A percentile compares a stretch with the other conserved stretches of the same genome.
Evolutionary conservation across 2,329 filamentous ascomycete genomes (phyloP).

Genomic region (Colletotrichum echinochloae): DNA sequence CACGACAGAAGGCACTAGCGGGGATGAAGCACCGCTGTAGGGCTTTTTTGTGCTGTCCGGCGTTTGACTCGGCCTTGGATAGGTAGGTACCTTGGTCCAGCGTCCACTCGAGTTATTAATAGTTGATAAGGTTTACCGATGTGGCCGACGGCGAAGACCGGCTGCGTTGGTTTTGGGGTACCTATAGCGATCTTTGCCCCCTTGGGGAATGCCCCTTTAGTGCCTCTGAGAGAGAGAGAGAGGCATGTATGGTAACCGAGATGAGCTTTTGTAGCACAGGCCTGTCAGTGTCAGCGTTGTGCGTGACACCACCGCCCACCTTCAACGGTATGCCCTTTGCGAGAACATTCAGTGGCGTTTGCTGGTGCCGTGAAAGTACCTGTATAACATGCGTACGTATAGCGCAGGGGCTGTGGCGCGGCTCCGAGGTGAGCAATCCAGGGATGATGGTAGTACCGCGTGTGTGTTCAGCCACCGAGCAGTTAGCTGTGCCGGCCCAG

Average conservation of each 20-base stretch:
- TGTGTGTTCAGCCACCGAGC: neutral
- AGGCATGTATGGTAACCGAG: no score
- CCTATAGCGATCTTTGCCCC: no score
- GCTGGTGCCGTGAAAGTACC: neutral
- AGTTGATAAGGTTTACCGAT: conserved; percentile 24
- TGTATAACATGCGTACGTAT: neutral
- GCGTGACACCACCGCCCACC: no score
- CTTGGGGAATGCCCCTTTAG: no score
- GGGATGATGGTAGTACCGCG: neutral
- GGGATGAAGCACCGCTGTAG: neutral
- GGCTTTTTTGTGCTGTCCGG: neutral
- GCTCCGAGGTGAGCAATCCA: conserved; percentile 1
- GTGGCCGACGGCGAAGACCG: conserved; percentile 1
- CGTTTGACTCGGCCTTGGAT: no score
- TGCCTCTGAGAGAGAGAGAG: no score
- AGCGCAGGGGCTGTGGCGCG: conserved; percentile 8
- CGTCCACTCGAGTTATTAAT: conserved; percentile 28
- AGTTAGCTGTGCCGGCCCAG: neutral
- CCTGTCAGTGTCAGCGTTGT: no score
- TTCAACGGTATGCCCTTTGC: no score
- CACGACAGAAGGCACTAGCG: no score
- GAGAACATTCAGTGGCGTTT: neutral
- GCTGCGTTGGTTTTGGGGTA: conserved; percentile 12
- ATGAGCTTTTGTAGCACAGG: no score
- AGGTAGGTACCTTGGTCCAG: no score